Percentiles rank a stretch among this genome's conserved stretches.
These are phyloP conservation scores for Penicillium diatomitis DNA, from an alignment of 495 filamentous ascomycete genomes.

Conservation along the genomic window DNA sequence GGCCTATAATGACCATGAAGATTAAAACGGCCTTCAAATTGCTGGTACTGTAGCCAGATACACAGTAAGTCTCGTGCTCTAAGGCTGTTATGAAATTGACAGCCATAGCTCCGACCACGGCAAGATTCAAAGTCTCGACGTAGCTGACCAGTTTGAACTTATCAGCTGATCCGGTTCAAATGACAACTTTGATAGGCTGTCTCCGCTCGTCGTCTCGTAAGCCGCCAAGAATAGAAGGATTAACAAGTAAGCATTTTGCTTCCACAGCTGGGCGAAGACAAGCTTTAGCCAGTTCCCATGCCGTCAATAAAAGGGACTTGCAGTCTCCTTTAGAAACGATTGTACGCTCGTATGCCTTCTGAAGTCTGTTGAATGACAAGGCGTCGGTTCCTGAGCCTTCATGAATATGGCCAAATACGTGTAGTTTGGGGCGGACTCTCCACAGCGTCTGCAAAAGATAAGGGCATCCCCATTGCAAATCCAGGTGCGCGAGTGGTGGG, in stretches of 20 bases:
- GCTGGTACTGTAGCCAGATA: neutral
- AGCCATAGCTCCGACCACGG: too few relatives aligned
- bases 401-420: conserved; percentile 74
- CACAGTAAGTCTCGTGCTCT: neutral
- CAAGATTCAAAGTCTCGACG: too few relatives aligned
- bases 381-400: conserved; percentile 42
- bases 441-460: conserved; percentile 54
- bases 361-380: conserved; percentile 13
- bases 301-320: conserved; percentile 10
- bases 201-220: conserved; percentile 17
- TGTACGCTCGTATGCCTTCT: conserved; percentile 15
- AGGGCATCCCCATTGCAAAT: conserved; percentile 52
- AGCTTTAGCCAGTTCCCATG: conserved; percentile 6
- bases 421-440: conserved; percentile 55
- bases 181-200: conserved; percentile 8
- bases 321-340: conserved; percentile 10
- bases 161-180: neutral
- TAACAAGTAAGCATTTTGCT: conserved; percentile 19
- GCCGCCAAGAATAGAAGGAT: conserved; percentile 16
- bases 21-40: neutral
- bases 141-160: neutral
- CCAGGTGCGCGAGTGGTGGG: conserved; percentile 50
- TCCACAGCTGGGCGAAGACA: conserved; percentile 3
- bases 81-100: neutral
- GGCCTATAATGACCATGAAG: too few relatives aligned